Evolutionary conservation across 2,329 filamentous ascomycete species (phyloP), one percentile per base, ranked within the genome.

Genomic region (Stromatinia cepivora): DNA sequence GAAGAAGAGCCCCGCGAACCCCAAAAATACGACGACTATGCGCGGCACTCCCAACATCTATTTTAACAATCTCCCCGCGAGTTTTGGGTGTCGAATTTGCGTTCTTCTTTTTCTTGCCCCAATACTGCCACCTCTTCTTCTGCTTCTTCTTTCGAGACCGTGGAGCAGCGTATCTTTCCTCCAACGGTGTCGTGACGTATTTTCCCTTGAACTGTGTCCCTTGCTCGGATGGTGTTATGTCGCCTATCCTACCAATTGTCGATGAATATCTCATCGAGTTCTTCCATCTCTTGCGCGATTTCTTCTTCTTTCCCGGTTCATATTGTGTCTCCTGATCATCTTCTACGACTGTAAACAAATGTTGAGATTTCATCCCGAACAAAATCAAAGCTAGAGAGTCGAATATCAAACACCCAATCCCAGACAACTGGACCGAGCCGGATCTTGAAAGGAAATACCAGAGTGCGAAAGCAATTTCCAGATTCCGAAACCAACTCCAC

Each of bases 1-100:
- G 36, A n/a, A 57, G 63, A n/a, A 66, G 25, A 20, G 10, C 11
- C n/a, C 34, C 46, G 13, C 11, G 52, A n/a, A 34, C 10, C 3
- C 9, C 25, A 28, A 66, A 57, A 11, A 5, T 48, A 10, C 9
- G 50, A 5, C 11, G 48, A 45, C 46, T 66, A 10, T 66, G 22
- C n/a, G 36, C 7, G 4, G 36, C 52, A 17, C 25, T 53, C 25
- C 34, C 28, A 9, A 66, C 42, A 15, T 46, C 28, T 22, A 66
- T 7, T 58, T n/a, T 39, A 6, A 58, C 13, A 11, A n/a, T 4
- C 4, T 39, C 20, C 20, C 22, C 1, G 17, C 17, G 17, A 22
- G 10, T 3, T 3, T 6, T 22, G 4, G 36, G 13, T 8, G 7
- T 5, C 6, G 4, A 15, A 42, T 1, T 42, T 7, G 3, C 3